Conservation (phyloP, 495 filamentous ascomycete species). For the Xylaria scruposa region DNA sequence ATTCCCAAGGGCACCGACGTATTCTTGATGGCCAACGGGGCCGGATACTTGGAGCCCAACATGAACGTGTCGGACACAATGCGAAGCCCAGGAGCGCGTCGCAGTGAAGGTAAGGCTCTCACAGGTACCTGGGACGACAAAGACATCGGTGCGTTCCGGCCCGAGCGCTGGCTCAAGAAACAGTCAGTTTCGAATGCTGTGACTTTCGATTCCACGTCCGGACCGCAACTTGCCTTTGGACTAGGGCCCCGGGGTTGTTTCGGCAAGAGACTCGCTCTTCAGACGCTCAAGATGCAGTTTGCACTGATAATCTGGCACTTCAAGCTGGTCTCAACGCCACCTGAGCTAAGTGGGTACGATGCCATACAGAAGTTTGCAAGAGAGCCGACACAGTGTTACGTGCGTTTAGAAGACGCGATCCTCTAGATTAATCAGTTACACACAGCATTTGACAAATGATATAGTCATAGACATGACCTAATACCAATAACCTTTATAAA, state of each 20-base stretch:
- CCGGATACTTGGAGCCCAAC: constrained; percentile 32
- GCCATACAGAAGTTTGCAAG: constrained; percentile 37
- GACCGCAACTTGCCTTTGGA: constrained; percentile 39
- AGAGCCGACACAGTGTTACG: constrained; percentile 40
- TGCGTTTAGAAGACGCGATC: constrained; percentile 31
- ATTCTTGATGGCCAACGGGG: constrained; percentile 35
- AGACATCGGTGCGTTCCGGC: constrained; percentile 34
- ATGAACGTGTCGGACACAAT: constrained; percentile 26
- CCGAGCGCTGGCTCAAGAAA: constrained; percentile 39
- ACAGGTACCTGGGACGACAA: constrained; percentile 25
- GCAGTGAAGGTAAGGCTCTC: constrained; percentile 24
- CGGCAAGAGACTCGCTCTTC: constrained; percentile 41
- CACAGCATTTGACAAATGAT: no score
- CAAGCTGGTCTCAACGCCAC: constrained; percentile 29
- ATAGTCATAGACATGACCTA: no score
- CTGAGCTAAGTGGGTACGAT: constrained; percentile 36
- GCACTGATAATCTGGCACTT: constrained; percentile 45
- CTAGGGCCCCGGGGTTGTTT: constrained; percentile 42
- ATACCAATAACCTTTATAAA: no score
- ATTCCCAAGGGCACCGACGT: constrained; percentile 45
- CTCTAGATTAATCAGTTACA: constrained; percentile 4
- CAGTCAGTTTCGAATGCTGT: constrained; percentile 7
- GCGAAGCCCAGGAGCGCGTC: constrained; percentile 20
- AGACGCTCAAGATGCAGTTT: constrained; percentile 39
- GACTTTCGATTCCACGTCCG: constrained; percentile 38